phyloP scores from a whole-genome alignment of 176 grass and related monocot species.

The Lolium rigidum region DNA sequence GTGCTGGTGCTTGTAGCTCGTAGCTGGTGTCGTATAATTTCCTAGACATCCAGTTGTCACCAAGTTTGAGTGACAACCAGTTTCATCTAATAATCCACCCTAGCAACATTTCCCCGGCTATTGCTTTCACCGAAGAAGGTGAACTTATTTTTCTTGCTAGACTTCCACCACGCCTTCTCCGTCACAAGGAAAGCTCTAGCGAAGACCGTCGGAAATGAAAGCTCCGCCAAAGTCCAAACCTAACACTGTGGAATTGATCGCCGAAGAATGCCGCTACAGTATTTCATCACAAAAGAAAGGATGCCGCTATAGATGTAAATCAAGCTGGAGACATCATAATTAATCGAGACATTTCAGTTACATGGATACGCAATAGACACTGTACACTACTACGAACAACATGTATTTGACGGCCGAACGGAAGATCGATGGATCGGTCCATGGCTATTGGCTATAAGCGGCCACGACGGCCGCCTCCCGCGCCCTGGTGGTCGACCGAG shows the following conservation, averaged over 20 bases:
- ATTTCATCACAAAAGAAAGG: too few species aligned
- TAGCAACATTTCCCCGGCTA: not conserved
- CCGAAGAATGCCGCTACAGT: not conserved
- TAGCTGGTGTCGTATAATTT: too few species aligned
- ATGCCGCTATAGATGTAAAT: too few species aligned
- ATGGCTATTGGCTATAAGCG: not conserved
- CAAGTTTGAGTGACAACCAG: not conserved
- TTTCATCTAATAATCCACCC: not conserved
- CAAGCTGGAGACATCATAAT: too few species aligned
- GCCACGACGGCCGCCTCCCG: not conserved
- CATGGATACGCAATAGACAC: not conserved
- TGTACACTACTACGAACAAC: not conserved
- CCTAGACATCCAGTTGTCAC: too few species aligned
- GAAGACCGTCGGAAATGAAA: not conserved
- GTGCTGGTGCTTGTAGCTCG: too few species aligned
- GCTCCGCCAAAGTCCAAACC: not conserved
- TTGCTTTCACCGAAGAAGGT: not conserved
- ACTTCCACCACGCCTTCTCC: not conserved
- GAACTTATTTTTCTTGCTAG: not conserved
- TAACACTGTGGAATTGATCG: not conserved
- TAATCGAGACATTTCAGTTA: too few species aligned
- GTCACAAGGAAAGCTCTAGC: conserved; percentile 13
- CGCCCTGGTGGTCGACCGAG: not conserved
- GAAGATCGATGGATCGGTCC: not conserved
- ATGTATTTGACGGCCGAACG: not conserved